Base-by-base conservation (phyloP, 441 rosid species). In the Adansonia madagascariensis region DNA sequence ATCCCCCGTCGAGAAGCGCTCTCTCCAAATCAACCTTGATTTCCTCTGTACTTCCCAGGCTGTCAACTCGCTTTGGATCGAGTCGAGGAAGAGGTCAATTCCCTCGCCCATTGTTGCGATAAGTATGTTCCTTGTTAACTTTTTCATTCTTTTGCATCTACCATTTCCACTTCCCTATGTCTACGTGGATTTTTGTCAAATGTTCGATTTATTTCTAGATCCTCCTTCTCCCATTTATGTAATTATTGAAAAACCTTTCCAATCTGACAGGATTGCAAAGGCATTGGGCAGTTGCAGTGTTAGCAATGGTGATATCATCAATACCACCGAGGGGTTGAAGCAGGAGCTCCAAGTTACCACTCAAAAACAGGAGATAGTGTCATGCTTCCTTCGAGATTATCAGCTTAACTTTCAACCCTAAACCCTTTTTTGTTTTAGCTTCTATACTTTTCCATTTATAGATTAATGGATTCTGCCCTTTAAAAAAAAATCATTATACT, bases 1-100 rank as follows among this genome's bases (percentile, higher is more conserved):
- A 93, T 96, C 98, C 83, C 87, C 98, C 86, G 87, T 96, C 78
- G 98, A 96, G 91, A 89, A 93, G 77, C 98, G 99, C 47, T 88
- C 98, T 61, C 98, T 96, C 66, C 81, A 85, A 82, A 91, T 96
- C 90, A 92, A 96, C 71, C 77, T 77, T n/a, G 94, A 94, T 73
- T 96, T 96, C 75, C 96, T 96, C 12, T 86, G 77, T 7, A 94
- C 98, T 53, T 93, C 98, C 61, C 78, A 82, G 61, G 78, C 94
- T 56, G 88, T 31, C 99, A 94, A 84, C 88, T 80, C 71, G 94
- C 98, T 20, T 80, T 96, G 89, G 98, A 94, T 88, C 94, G 85
- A 11, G 99, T 96, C 41, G 98, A 96, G 84, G 94, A 90, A 71
- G 99, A 96, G 86, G 98, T 96, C 83, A 83, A 90, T 81, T 84